phyloP scores from a whole-genome alignment of 2,329 filamentous ascomycete species.

The Fusarium scirpi region DNA sequence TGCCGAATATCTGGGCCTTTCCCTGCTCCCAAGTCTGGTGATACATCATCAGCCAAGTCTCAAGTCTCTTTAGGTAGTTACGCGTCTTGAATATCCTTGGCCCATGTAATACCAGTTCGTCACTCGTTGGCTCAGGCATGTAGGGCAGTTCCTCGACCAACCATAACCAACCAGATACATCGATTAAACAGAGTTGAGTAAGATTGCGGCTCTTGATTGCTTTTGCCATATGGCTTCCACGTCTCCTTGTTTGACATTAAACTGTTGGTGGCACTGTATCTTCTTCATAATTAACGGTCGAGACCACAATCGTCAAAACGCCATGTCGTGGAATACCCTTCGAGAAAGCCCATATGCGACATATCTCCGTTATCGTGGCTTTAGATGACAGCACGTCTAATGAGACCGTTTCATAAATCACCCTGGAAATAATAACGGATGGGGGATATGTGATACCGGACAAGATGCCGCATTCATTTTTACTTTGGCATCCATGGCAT shows the following conservation, averaged over 20 bases:
- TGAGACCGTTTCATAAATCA: conserved; percentile 2
- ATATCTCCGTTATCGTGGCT: conserved; percentile 25
- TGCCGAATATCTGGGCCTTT: conserved; percentile 24
- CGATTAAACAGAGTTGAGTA: background rate
- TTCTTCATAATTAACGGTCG: background rate
- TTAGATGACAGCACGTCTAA: too few relatives aligned
- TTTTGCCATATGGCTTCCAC: conserved; percentile 12
- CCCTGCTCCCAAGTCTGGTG: background rate
- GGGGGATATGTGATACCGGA: conserved; percentile 24
- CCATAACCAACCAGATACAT: background rate
- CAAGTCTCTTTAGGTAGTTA: conserved; percentile 14
- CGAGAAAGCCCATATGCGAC: background rate
- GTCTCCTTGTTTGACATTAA: background rate
- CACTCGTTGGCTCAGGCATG: background rate
- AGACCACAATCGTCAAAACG: conserved; percentile 6
- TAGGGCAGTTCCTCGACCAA: background rate
- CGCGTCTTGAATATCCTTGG: conserved; percentile 23
- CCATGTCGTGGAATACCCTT: conserved; percentile 8
- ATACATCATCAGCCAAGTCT: conserved; percentile 1
- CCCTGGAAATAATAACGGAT: background rate
- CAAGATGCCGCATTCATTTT: conserved; percentile 15
- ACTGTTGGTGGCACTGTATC: background rate
- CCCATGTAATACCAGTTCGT: conserved; percentile 24
- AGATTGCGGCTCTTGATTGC: conserved; percentile 17
- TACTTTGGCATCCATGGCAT: conserved; percentile 1